phyloP scores from a whole-genome alignment of 371 early-diverging fungal genomes.

The Actinomucor elegans region DNA sequence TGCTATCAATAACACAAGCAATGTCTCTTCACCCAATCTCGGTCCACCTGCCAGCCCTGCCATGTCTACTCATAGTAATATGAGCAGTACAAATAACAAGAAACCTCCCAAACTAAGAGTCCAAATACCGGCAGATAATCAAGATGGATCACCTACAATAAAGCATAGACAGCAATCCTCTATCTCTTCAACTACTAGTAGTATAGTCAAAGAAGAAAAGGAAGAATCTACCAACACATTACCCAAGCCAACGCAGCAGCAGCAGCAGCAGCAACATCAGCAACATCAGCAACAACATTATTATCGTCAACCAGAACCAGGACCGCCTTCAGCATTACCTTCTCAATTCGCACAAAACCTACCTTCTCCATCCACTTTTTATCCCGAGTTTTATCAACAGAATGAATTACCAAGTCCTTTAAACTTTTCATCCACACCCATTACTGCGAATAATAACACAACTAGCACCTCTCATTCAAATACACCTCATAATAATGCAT shows the following conservation, averaged over 20 bases:
- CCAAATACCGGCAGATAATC: conserved; percentile 44
- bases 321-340: conserved; percentile 59
- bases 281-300: conserved; percentile 11
- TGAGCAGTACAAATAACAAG: conserved; percentile 15
- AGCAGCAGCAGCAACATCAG: neutral
- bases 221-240: neutral
- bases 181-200: conserved; percentile 17
- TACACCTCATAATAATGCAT: conserved; percentile 43
- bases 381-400: conserved; percentile 74
- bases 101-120: conserved; percentile 54
- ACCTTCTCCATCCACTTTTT: conserved; percentile 77
- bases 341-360: conserved; percentile 77
- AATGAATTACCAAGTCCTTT: conserved; percentile 64
- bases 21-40: conserved; percentile 17
- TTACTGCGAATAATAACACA: conserved; percentile 26
- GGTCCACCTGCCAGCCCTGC: conserved; percentile 25
- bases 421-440: conserved; percentile 64
- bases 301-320: conserved; percentile 14
- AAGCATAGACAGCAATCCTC: conserved; percentile 29
- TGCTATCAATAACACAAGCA: conserved; percentile 1
- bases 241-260: conserved; percentile 2
- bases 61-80: conserved; percentile 26
- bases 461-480: no score
- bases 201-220: conserved; percentile 5
- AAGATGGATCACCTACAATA: conserved; percentile 1